Base-by-base conservation (phyloP, 2,329 filamentous ascomycete genomes). In the Cytospora paraplurivora region DNA sequence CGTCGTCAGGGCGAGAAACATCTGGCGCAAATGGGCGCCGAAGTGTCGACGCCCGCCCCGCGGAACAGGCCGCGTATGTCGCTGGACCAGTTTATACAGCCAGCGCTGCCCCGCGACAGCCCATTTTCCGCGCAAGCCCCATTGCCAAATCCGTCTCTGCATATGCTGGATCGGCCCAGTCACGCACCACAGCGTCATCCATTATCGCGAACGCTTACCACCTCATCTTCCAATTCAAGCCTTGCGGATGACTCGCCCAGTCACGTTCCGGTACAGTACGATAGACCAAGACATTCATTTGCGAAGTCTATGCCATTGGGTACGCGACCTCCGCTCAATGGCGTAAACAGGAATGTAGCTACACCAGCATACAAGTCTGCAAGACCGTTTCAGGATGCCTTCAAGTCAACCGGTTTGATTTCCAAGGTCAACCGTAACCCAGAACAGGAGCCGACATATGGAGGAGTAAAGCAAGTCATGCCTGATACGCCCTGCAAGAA, bases 401-500 rank as follows among this genome's bases (percentile, higher is more conserved):
- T 97, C 76, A 93, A 92, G 81, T 98, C 95, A 1, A 98, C 95
- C 0, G 93, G 94, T 1, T 80, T 99, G 34, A 89, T 99, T 60
- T 97, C 95, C 12, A 99, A 99, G 78, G 91, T 96, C 75, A 96
- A 95, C 72, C 88, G 91, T 63, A 88, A 91, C 73, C 85, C 88
- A 0, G 92, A 97, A 69, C 85, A 92, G 58, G 84, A 80, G 75
- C 68, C 77, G 79, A 72, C 76, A 78, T 68, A 69, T 59, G 76
- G 79, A 44, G 80, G 79, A 32, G 78, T 78, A 34, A 83, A 82
- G 75, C 87, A 89, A 72, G 83, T 85, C 35, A 93, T 96, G 82
- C 94, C 95, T 0, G 95, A 98, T 73, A 99, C 95, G 1, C 95
- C 95, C 1, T 98, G 95, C 77, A 99, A 98, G 79, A 93, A 95